These are phyloP conservation scores for Prunus armeniaca DNA, from an alignment of 306 rosid genomes.

Conservation along the genomic window DNA sequence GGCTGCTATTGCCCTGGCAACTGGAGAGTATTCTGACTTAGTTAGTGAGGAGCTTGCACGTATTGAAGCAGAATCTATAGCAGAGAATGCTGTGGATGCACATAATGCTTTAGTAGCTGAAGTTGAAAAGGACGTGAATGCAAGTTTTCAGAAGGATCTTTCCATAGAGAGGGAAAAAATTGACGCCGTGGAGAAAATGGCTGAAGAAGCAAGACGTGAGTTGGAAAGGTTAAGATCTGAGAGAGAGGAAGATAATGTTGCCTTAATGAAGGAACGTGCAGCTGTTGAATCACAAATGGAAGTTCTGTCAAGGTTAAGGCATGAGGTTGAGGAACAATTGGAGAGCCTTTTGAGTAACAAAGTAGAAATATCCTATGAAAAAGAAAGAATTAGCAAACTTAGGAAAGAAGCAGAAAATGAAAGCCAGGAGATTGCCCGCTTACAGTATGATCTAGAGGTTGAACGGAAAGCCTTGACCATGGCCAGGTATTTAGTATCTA, in stretches of 20 bases:
- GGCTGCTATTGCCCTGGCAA: constrained; percentile 96
- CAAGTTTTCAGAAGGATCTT: constrained; percentile 77
- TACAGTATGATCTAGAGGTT: constrained; percentile 94
- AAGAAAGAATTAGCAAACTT: constrained; percentile 72
- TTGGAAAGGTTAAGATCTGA: constrained; percentile 73
- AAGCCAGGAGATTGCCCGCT: constrained; percentile 71
- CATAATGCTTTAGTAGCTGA: constrained; percentile 92
- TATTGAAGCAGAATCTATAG: constrained; percentile 92
- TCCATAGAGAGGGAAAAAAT: constrained; percentile 79
- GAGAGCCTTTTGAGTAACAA: constrained; percentile 69
- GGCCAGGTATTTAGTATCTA: constrained; percentile 75
- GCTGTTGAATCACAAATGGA: constrained; percentile 91
- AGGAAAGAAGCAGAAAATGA: constrained; percentile 81
- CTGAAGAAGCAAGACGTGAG: constrained; percentile 79
- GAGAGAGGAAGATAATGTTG: constrained; percentile 59
- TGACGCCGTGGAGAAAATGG: constrained; percentile 78
- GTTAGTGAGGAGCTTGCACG: constrained; percentile 97
- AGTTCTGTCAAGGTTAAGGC: constrained; percentile 67
- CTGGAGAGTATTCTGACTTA: constrained; percentile 86
- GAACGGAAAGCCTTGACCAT: constrained; percentile 94
- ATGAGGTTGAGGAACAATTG: constrained; percentile 84
- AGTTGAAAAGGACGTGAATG: constrained; percentile 89
- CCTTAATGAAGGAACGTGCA: constrained; percentile 70
- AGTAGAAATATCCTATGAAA: constrained; percentile 77
- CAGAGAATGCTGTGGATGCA: constrained; percentile 92